Conservation (phyloP, 2,329 filamentous ascomycete genomes). For the Sordariomycetes sp. region DNA sequence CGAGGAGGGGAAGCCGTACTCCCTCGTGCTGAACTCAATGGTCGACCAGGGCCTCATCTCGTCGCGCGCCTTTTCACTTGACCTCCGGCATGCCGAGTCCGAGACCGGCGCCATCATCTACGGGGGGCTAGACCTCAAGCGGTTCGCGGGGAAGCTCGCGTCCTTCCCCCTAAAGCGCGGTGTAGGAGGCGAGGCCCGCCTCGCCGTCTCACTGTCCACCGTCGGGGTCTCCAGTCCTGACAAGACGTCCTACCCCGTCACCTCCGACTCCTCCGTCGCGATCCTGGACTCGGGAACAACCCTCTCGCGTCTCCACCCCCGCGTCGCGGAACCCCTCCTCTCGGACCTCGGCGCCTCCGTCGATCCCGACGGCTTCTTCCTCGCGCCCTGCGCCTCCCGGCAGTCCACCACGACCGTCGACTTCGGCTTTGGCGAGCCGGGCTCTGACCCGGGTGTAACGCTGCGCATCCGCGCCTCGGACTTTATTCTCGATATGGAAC, state of each 20-base stretch:
- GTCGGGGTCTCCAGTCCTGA: constrained; percentile 17
- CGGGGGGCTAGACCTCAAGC: constrained; percentile 37
- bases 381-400: constrained; percentile 26
- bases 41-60: constrained; percentile 30
- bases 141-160: constrained; percentile 31
- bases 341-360: constrained; percentile 23
- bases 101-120: constrained; percentile 36
- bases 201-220: constrained; percentile 18
- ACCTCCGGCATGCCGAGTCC: constrained; percentile 29
- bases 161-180: constrained; percentile 27
- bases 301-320: constrained; percentile 28
- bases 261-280: constrained; percentile 21
- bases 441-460: neutral
- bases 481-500: constrained; percentile 31
- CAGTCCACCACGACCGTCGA: constrained; percentile 24
- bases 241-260: constrained; percentile 11
- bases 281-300: constrained; percentile 41
- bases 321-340: constrained; percentile 26
- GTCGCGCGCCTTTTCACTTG: constrained; percentile 35
- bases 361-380: constrained; percentile 27
- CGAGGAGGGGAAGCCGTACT: constrained; percentile 26
- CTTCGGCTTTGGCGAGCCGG: constrained; percentile 29
- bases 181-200: constrained; percentile 18
- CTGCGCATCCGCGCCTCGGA: constrained; percentile 30
- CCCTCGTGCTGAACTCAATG: constrained; percentile 37